These are phyloP conservation scores for Pugionium dolabratum DNA, from an alignment of 345 rosid species.

Conservation along the genomic window DNA sequence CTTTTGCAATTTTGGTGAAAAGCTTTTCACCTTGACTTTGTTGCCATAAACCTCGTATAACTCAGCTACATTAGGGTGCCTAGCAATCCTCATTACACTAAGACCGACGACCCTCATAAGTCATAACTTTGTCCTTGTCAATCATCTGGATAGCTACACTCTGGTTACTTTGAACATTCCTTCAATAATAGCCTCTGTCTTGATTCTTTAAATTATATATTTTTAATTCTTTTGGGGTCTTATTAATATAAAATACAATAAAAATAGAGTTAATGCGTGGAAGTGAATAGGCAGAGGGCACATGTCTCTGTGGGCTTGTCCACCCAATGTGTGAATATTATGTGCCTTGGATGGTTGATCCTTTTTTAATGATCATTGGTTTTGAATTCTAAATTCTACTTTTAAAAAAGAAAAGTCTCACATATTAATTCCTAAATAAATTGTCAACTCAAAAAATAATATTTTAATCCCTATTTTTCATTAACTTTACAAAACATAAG, in stretches of 20 bases:
- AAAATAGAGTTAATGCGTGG: constrained; percentile 14
- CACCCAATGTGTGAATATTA: constrained; percentile 10
- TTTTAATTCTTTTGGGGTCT: background rate
- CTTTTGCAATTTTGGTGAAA: constrained; percentile 56
- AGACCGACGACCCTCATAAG: constrained; percentile 40
- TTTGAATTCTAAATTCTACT: background rate
- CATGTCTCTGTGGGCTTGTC: constrained; percentile 27
- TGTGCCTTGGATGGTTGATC: constrained; percentile 1
- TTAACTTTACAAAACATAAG: background rate
- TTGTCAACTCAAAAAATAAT: background rate
- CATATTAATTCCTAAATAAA: background rate
- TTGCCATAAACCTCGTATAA: constrained; percentile 69
- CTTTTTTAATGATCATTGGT: background rate
- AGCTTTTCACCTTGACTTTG: constrained; percentile 66
- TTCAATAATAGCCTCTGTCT: constrained; percentile 56
- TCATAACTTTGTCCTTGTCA: constrained; percentile 59
- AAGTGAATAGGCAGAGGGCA: constrained; percentile 23
- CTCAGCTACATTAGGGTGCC: constrained; percentile 58
- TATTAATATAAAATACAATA: background rate
- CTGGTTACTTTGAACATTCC: constrained; percentile 46
- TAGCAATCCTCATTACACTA: constrained; percentile 58
- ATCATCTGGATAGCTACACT: constrained; percentile 67
- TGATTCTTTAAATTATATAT: background rate
- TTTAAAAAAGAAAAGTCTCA: background rate
- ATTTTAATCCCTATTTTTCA: background rate